Base-by-base conservation (phyloP, 352 stramenopile genomes). In the Phytophthora crassamura region DNA sequence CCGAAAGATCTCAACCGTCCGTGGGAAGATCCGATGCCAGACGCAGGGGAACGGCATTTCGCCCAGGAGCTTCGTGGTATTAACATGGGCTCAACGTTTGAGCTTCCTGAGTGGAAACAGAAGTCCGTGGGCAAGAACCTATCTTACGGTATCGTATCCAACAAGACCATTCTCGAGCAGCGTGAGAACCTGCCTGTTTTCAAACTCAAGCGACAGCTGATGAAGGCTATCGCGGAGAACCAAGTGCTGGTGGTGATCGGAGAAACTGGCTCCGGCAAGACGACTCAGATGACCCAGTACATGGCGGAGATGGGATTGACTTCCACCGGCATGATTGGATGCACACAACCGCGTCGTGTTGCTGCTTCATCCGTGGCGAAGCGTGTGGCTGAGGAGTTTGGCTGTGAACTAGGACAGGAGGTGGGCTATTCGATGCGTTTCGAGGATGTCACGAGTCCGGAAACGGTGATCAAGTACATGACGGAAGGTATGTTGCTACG, bases 391-490 rank as follows among this genome's bases (percentile, higher is more conserved):
- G 86, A 99, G 71, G 98, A 99, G 75, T 95, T 99, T 76, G 96
- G 95, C 7, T 98, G 91, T 63, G 78, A 90, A 16, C 63, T 99
- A 14, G 96, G 96, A 7, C 86, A 98, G 50, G 90, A 98, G 72
- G 93, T 98, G 10, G 98, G 98, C 16, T 95, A 94, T 57, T 83
- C 85, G 16, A 99, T 98, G 55, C 92, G 84, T 63, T 94, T 97
- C 38, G 84, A 96, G 43, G 88, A 95, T 60, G 88, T 89, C 16
- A 94, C 88, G 5, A 88, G 73, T n/a, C 72, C 80, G 2, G 84
- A 98, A 54, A 99, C 97, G 2, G 90, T 98, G 49, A 99, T 99
- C 70, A 99, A 99, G 83, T 99, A 99, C 78, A 99, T 99, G 97
- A 99, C 97, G 2, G 98, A 99, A 81, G 98, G 98, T 79, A 99